Base-by-base conservation (phyloP, 352 stramenopile genomes). In the Thalassiosira allenii region DNA sequence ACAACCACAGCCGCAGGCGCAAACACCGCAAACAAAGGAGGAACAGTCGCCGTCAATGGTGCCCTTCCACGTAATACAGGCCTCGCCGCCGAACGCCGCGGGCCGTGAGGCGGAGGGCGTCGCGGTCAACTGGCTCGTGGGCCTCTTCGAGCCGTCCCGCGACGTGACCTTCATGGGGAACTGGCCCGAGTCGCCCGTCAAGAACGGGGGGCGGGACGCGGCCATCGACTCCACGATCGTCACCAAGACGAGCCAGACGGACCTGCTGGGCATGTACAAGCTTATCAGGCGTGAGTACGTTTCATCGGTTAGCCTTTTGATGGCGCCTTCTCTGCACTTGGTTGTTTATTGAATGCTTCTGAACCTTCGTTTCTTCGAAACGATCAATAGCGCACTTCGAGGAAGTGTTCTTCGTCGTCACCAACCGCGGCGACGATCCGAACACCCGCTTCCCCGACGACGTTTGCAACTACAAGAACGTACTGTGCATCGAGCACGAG, bases 21-120 rank as follows among this genome's bases (percentile, higher is more conserved):
- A 58, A 40, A 22, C 41, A 23, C 69, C 52, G 32, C 6, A 30
- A 3, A 22, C 8, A 20, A 54, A 54, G 44, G 44, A 54, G 44
- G 44, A 14, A n/a, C 51, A 30, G n/a, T 4, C 32, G 3, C 12
- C 2, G 2, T 49, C 52, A 2, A 61, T 49, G 47, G 20, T 66
- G 3, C 52, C 67, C 12, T 88, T 88, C 75, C 75, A 83, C 40
- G 69, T 88, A 0, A 81, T 88, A 51, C 80, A 84, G 65, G 80
- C 70, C n/a, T 85, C 75, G 20, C 80, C 47, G 62, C 80, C n/a
- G n/a, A n/a, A n/a, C n/a, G n/a, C n/a, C n/a, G n/a, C n/a, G n/a
- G n/a, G 33, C 23, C 25, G 27, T 33, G 62, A 59, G 0, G 64
- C 6, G 12, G 72, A 52, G 9, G 63, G 49, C 12, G 27, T 84